A percentile compares a stretch with the other conserved stretches of the same genome.
Evolutionary conservation across 768 basidiomycete species (phyloP).

Genomic region (Suillus americanus): DNA sequence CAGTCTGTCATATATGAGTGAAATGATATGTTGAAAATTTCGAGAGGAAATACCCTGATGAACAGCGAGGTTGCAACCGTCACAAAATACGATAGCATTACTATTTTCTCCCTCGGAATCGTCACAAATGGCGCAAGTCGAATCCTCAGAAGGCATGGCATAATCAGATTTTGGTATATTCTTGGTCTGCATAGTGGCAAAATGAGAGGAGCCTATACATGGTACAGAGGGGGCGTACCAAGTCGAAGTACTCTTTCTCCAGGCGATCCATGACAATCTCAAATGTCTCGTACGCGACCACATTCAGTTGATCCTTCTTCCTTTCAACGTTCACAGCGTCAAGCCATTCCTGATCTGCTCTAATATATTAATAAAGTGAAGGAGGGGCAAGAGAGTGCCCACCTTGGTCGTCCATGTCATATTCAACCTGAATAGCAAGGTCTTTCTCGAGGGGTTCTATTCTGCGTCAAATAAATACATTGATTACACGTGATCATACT

Average conservation of each 20-base stretch:
- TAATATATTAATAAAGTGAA: slow-evolving; percentile 8
- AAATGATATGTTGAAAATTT: not conserved
- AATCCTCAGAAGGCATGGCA: slow-evolving; percentile 90
- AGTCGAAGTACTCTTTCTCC: slow-evolving; percentile 98
- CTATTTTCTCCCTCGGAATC: slow-evolving; percentile 98
- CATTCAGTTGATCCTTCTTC: slow-evolving; percentile 69
- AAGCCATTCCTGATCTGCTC: slow-evolving; percentile 90
- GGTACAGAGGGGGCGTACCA: slow-evolving; percentile 53
- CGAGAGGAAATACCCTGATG: slow-evolving; percentile 78
- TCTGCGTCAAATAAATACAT: slow-evolving; percentile 9
- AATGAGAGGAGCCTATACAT: slow-evolving; percentile 5
- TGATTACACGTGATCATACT: slow-evolving; percentile 17
- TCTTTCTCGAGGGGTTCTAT: slow-evolving; percentile 91
- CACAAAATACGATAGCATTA: slow-evolving; percentile 99
- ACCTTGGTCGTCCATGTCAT: slow-evolving; percentile 99
- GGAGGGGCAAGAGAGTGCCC: slow-evolving; percentile 12
- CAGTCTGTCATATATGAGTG: slow-evolving; percentile 61
- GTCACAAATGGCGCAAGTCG: slow-evolving; percentile 95
- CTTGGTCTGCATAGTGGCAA: slow-evolving; percentile 64
- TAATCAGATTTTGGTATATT: slow-evolving; percentile 87
- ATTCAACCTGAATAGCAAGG: slow-evolving; percentile 90
- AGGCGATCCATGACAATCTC: slow-evolving; percentile 97
- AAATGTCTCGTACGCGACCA: slow-evolving; percentile 81
- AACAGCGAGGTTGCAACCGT: slow-evolving; percentile 98
- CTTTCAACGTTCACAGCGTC: slow-evolving; percentile 81